Evolutionary conservation across 345 rosid species (phyloP).

Genomic region (Gossypium turneri): DNA sequence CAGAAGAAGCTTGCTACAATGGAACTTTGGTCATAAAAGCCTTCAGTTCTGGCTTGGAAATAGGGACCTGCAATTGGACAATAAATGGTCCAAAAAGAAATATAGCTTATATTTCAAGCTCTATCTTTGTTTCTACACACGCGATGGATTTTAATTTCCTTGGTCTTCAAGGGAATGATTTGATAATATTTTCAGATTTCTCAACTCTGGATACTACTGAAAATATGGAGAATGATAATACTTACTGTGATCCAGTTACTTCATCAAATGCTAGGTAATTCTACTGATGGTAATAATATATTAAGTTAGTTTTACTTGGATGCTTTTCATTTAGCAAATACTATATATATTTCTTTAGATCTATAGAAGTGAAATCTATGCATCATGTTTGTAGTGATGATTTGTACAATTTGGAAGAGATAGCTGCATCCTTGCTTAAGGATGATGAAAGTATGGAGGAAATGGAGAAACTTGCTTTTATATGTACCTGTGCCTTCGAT

Average conservation of each 20-base stretch:
- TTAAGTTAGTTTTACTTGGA: not conserved
- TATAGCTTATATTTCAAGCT: constrained; percentile 52
- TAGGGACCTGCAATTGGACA: constrained; percentile 89
- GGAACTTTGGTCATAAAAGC: constrained; percentile 63
- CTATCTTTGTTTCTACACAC: constrained; percentile 52
- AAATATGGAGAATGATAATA: constrained; percentile 26
- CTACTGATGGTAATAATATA: not conserved
- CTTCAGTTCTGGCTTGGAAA: constrained; percentile 76
- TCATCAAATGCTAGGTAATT: constrained; percentile 47
- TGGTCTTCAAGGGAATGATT: constrained; percentile 48
- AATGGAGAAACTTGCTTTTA: constrained; percentile 60
- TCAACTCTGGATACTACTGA: constrained; percentile 34
- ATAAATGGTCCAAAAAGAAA: constrained; percentile 49
- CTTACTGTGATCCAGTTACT: constrained; percentile 17
- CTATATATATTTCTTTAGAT: not conserved
- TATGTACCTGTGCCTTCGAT: constrained; percentile 56
- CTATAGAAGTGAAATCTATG: constrained; percentile 7
- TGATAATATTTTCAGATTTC: constrained; percentile 61
- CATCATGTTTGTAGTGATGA: constrained; percentile 25
- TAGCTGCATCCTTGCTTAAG: constrained; percentile 33
- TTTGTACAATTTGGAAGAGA: constrained; percentile 29
- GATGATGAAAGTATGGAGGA: constrained; percentile 51
- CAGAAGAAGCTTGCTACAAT: constrained; percentile 77
- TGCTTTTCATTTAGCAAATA: not conserved
- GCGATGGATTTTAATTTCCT: constrained; percentile 54